Percentiles rank a stretch among this genome's conserved stretches.
phyloP scores from a whole-genome alignment of 2,329 filamentous ascomycete species.

The Sclerotinia glacialis region DNA sequence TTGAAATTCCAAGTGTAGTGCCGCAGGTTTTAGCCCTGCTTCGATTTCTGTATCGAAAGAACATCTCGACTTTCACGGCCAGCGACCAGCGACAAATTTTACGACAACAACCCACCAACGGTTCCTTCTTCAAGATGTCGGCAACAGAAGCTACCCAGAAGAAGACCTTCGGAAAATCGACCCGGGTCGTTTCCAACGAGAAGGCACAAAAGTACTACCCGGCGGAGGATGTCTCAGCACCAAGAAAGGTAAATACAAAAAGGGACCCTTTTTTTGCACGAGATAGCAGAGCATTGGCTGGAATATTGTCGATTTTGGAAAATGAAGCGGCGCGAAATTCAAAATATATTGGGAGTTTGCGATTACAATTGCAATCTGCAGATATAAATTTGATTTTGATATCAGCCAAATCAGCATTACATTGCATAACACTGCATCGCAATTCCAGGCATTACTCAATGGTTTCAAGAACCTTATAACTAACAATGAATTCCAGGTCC shows the following conservation, averaged over 20 bases:
- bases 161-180: conserved; percentile 98
- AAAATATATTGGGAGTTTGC: conserved; percentile 22
- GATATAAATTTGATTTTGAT: neutral
- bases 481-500: conserved; percentile 62
- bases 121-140: conserved; percentile 59
- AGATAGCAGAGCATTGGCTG: conserved; percentile 43
- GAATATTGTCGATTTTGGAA: conserved; percentile 22
- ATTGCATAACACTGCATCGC: conserved; percentile 1
- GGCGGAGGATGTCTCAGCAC: conserved; percentile 82
- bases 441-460: neutral
- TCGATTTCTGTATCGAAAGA: conserved; percentile 17
- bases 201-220: conserved; percentile 99
- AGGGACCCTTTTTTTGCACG: conserved; percentile 17
- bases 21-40: conserved; percentile 22
- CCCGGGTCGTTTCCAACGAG: conserved; percentile 84
- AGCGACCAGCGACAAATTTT: conserved; percentile 23
- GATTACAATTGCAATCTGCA: conserved; percentile 28
- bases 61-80: conserved; percentile 22
- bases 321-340: conserved; percentile 8
- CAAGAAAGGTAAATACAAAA: conserved; percentile 75
- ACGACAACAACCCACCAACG: conserved; percentile 34
- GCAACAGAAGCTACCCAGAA: conserved; percentile 46
- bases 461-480: conserved; percentile 19
- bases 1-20: conserved; percentile 20
- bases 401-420: neutral